Base-by-base conservation (phyloP, 164 flowering plant species). In the Aristolochia contorta region DNA sequence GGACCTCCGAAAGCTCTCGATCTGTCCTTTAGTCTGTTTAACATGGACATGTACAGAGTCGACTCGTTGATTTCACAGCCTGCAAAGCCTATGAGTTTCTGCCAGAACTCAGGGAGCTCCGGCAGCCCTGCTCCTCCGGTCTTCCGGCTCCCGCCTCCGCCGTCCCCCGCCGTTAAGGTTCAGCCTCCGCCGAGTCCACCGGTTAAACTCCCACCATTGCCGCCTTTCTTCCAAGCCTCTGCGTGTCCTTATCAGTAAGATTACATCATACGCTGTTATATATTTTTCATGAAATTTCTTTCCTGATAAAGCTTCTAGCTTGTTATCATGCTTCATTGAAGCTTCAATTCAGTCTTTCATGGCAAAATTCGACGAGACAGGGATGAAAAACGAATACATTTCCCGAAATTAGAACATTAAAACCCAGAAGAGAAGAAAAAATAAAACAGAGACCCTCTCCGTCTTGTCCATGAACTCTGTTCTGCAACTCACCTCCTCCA, bases 21-120 rank as follows among this genome's bases (percentile, higher is more conserved):
- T 27, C 88, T 80, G 0, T 71, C 69, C 71, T 85, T 86, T 30
- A 79, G 73, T 59, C 69, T 93, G 78, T 90, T 82, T 65, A 78
- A 76, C 25, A 77, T 75, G 81, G 86, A 65, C 49, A 74, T 80
- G 58, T 93, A 83, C 63, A 47, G 72, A 0, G 97, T 79, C 56
- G 86, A 86, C 64, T 61, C 89, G 14, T 57, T 90, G 72, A 75
- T 90, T 12, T 69, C 90, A 54, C 86, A 90, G 75, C 99, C 99
- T 47, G 77, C 83, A 52, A 65, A 79, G 54, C 92, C 96, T 27
- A 80, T 80, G 84, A 54, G 90, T 12, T 81, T 76, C 65, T 93
- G 99, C 75, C 82, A 84, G 18, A 71, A 54, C 16, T 74, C 90
- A 0, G 0, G 75, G 27, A 23, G 14, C 22, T 16, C 21, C 20